phyloP scores from a whole-genome alignment of 2,329 filamentous ascomycete species.

The Cadophora gregata region DNA sequence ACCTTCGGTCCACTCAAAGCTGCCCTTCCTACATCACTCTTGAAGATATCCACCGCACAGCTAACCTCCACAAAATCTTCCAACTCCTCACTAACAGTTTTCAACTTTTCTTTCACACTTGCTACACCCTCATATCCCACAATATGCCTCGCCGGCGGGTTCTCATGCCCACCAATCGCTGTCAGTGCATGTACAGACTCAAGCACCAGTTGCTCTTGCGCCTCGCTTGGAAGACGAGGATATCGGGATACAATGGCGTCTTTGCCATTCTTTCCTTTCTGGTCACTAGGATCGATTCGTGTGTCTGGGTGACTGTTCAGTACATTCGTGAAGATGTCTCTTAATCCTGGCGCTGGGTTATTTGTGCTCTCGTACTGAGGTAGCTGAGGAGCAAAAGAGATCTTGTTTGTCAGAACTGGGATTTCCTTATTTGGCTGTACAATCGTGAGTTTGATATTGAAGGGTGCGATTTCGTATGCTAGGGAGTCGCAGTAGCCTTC shows the following conservation, averaged over 20 bases:
- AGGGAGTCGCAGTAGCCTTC: constrained; percentile 96
- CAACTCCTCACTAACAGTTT: constrained; percentile 93
- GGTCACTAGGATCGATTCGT: constrained; percentile 45
- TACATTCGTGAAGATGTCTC: constrained; percentile 82
- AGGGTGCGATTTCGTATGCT: constrained; percentile 94
- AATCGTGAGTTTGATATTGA: constrained; percentile 95
- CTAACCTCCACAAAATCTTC: constrained; percentile 96
- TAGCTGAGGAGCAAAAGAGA: constrained; percentile 82
- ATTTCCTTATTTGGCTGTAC: constrained; percentile 96
- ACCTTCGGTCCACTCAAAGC: constrained; percentile 35
- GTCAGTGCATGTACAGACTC: constrained; percentile 92
- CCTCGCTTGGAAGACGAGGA: constrained; percentile 70
- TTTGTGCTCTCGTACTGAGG: constrained; percentile 69
- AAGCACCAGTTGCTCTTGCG: constrained; percentile 76
- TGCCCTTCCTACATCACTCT: constrained; percentile 41
- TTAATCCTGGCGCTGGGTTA: constrained; percentile 79
- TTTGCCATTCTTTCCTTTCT: constrained; percentile 31
- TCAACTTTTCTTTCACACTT: constrained; percentile 93
- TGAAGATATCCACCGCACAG: constrained; percentile 46
- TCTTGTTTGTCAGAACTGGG: constrained; percentile 82
- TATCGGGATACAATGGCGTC: constrained; percentile 67
- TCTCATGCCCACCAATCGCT: constrained; percentile 93
- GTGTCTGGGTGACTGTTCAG: constrained; percentile 77
- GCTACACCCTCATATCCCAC: constrained; percentile 87
- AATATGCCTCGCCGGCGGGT: constrained; percentile 92